phyloP scores from a whole-genome alignment of 2,329 filamentous ascomycete species.

The Fusarium nodosum region DNA sequence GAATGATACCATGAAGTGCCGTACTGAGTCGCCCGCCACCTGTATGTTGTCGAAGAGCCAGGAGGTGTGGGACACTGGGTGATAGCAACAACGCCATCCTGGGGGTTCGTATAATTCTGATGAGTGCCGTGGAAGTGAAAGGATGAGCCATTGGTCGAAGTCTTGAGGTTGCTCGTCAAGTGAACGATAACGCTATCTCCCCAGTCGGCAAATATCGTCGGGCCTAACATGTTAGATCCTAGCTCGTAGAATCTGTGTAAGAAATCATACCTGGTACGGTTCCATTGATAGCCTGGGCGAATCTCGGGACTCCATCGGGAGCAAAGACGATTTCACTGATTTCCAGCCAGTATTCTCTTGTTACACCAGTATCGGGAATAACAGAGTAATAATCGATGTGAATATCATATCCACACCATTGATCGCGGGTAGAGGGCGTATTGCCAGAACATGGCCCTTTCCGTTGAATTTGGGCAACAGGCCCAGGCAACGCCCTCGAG shows the following conservation, averaged over 20 bases:
- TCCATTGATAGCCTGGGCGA: conserved; percentile 66
- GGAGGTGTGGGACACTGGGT: conserved; percentile 67
- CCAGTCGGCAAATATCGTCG: conserved; percentile 68
- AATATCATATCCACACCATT: conserved; percentile 65
- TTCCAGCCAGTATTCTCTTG: conserved; percentile 64
- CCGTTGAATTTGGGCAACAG: conserved; percentile 13
- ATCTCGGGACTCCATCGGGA: conserved; percentile 62
- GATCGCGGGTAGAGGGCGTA: conserved; percentile 52
- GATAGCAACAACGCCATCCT: conserved; percentile 68
- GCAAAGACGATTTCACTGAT: conserved; percentile 57
- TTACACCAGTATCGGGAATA: conserved; percentile 63
- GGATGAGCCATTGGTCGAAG: conserved; percentile 67
- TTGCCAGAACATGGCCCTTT: conserved; percentile 45
- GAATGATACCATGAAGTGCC: conserved; percentile 73
- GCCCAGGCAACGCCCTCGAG: conserved; percentile 22
- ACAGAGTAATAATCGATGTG: conserved; percentile 61
- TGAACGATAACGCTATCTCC: conserved; percentile 63
- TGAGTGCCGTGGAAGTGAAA: conserved; percentile 75
- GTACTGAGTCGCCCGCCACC: conserved; percentile 68
- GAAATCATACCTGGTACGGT: conserved; percentile 63
- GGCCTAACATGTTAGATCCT: conserved; percentile 53
- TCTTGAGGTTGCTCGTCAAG: conserved; percentile 63
- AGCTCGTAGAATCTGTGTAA: not conserved
- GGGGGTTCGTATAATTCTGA: conserved; percentile 66
- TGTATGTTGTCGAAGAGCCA: conserved; percentile 68